Percentiles rank a stretch among this genome's conserved stretches.
phyloP scores from a whole-genome alignment of 768 basidiomycete genomes.

The Leucogyrophana mollusca region DNA sequence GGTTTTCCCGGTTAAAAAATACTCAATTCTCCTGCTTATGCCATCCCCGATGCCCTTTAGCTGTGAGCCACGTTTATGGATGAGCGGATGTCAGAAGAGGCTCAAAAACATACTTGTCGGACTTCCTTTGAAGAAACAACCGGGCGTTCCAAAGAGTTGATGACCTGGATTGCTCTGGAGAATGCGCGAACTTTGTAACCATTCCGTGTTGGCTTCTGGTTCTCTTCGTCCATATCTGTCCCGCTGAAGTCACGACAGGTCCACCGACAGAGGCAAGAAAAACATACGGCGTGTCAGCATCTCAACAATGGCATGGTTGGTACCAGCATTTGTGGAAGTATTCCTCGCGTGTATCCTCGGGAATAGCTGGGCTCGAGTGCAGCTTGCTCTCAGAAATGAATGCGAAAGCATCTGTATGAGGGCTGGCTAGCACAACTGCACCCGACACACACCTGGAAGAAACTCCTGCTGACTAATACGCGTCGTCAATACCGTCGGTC shows the following conservation, averaged over 20 bases:
- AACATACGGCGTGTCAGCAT: slow-evolving; percentile 42
- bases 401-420: neutral
- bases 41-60: slow-evolving; percentile 35
- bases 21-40: slow-evolving; percentile 46
- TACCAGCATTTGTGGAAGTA: slow-evolving; percentile 19
- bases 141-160: slow-evolving; percentile 39
- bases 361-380: neutral
- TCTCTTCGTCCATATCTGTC: slow-evolving; percentile 43
- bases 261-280: neutral
- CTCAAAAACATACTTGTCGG: slow-evolving; percentile 16
- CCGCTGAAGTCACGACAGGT: slow-evolving; percentile 1
- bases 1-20: slow-evolving; percentile 31
- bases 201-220: slow-evolving; percentile 34
- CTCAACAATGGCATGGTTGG: slow-evolving; percentile 38
- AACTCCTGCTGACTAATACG: neutral
- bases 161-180: slow-evolving; percentile 42
- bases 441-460: no score
- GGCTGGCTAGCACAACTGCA: no score
- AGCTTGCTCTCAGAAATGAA: neutral
- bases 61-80: slow-evolving; percentile 11
- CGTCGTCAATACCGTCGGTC: neutral
- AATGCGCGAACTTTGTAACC: slow-evolving; percentile 52
- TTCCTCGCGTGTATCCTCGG: slow-evolving; percentile 11
- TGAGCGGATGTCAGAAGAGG: neutral
- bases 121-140: slow-evolving; percentile 45